These are phyloP conservation scores for Aspergillus sp. DNA, from an alignment of 2,329 filamentous ascomycete genomes.

Conservation along the genomic window DNA sequence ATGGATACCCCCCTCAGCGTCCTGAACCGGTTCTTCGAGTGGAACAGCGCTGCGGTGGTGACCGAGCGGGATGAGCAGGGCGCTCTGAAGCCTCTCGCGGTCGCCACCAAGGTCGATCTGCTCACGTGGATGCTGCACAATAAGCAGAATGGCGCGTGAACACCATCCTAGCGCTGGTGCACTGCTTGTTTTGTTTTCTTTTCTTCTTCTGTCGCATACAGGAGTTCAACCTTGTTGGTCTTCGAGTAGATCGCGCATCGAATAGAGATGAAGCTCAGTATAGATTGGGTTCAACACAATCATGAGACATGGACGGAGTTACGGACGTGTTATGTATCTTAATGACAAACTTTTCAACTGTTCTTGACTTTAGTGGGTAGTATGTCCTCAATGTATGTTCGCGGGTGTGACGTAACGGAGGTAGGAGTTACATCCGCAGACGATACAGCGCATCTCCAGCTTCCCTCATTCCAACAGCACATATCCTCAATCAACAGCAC, in stretches of 20 bases:
- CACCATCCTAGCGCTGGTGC: background rate
- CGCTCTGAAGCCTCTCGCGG: constrained; percentile 74
- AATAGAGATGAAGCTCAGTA: background rate
- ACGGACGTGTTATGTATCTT: background rate
- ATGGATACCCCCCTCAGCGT: constrained; percentile 79
- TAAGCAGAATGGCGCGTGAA: constrained; percentile 30
- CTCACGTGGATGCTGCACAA: constrained; percentile 85
- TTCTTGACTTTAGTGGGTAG: background rate
- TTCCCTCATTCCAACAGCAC: background rate
- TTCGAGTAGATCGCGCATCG: background rate
- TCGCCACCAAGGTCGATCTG: constrained; percentile 96
- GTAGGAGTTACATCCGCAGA: background rate
- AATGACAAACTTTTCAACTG: background rate
- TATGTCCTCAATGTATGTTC: background rate
- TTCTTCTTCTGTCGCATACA: constrained; percentile 6
- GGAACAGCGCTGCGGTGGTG: constrained; percentile 94
- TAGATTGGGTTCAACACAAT: constrained; percentile 19
- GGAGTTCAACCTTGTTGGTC: background rate
- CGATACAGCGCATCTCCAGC: too few relatives aligned
- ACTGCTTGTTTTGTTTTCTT: constrained; percentile 7
- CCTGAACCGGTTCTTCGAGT: constrained; percentile 92
- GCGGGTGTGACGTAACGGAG: background rate
- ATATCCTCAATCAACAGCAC: background rate
- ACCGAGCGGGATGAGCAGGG: constrained; percentile 69
- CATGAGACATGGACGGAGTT: constrained; percentile 6